Base-by-base conservation (phyloP, 306 rosid species). In the Canavalia ensiformis region DNA sequence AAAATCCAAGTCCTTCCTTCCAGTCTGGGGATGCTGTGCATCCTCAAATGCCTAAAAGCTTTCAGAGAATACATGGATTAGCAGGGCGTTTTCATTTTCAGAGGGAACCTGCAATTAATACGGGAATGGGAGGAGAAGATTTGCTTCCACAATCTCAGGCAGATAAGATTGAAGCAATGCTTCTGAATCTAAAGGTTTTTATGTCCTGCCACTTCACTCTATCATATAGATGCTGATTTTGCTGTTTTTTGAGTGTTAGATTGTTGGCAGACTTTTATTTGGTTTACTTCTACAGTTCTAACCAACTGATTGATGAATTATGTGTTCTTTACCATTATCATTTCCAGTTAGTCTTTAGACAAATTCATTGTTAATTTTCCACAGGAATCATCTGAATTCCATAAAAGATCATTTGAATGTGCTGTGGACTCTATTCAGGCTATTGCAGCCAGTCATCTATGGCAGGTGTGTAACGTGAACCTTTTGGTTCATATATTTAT, bases 381-480 rank as follows among this genome's bases (percentile, higher is more conserved):
- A 82, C 89, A 95, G 99, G 98, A 90, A 69, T 87, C 97, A 46
- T 90, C 98, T 69, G 99, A 93, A 82, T 93, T 93, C 82, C 98
- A 90, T 86, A 96, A 88, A 90, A 89, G 97, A 84, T 90, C 98
- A 80, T 96, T 96, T 81, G 99, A 93, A 82, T 86, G 84, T 84
- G 92, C 98, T 63, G 90, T 94, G 33, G 97, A 93, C 87, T 93
- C 98, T 65, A 89, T 92, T 81, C 91, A 97, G 68, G 90, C 94
- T 81, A 80, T 92, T 62, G 99, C 99, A 10, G 98, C 99, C 71
- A 90, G 97, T 83, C 99, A 89, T 88, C 99, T 96, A 85, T 96
- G 99, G 99, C 97, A 96, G 99, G 99, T 96, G 69, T 66, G 72
- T 80, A 82, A 39, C 45, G 76, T 81, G 75, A 70, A 72, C 29